A percentile compares a stretch with the other conserved stretches of the same genome.
Conservation (phyloP, 371 early-diverging fungal genomes). For the Mortierella sp. region DNA sequence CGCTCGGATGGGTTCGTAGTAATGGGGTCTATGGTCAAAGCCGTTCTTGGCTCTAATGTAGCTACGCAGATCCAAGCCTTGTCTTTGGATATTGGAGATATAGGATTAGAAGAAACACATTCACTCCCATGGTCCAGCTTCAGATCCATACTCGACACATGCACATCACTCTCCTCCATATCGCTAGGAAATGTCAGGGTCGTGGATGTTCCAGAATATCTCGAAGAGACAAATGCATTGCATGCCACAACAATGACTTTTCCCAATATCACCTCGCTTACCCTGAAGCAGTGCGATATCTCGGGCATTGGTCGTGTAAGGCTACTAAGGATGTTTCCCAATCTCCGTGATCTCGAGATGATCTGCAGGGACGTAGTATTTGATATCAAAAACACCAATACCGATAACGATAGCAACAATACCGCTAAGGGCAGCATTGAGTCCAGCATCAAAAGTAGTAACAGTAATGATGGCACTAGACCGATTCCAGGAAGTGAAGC, state of each 20-base stretch:
- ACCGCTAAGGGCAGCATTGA: background rate
- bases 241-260: constrained; percentile 28
- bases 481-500: background rate
- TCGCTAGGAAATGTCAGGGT: constrained; percentile 21
- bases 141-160: constrained; percentile 15
- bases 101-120: constrained; percentile 30
- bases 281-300: constrained; percentile 28
- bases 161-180: constrained; percentile 8
- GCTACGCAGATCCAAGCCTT: constrained; percentile 17
- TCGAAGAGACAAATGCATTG: constrained; percentile 24
- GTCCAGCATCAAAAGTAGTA: background rate
- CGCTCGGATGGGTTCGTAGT: constrained; percentile 32
- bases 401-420: background rate
- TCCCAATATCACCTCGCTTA: constrained; percentile 17
- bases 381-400: background rate
- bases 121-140: constrained; percentile 24
- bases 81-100: constrained; percentile 15
- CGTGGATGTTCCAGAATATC: constrained; percentile 18
- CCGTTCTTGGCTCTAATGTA: constrained; percentile 1
- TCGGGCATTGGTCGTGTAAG: constrained; percentile 16
- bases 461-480: background rate
- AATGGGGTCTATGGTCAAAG: constrained; percentile 20
- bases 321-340: constrained; percentile 28
- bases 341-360: constrained; percentile 14
- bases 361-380: constrained; percentile 14